Conservation (phyloP, 2,329 filamentous ascomycete genomes). For the Pseudogymnoascus sp. region DNA sequence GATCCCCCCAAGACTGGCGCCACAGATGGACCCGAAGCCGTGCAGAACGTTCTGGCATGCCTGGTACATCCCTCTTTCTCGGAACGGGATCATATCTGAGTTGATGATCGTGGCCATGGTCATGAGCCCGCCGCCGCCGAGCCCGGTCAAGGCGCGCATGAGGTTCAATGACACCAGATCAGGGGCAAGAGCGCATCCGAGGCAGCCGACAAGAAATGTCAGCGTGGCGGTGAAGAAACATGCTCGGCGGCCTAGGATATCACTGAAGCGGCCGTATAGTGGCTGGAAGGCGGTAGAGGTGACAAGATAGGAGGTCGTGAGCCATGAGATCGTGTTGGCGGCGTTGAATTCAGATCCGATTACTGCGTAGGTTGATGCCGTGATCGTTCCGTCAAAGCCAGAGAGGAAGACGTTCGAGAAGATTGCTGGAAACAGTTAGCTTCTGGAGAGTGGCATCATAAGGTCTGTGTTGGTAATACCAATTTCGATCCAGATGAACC, state of each 20-base stretch:
- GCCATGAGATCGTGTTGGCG: slow-evolving; percentile 66
- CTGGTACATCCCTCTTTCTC: slow-evolving; percentile 50
- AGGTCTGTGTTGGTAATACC: slow-evolving; percentile 27
- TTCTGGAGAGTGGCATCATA: background rate
- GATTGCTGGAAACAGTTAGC: slow-evolving; percentile 36
- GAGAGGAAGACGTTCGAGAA: slow-evolving; percentile 59
- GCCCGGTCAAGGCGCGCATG: slow-evolving; percentile 59
- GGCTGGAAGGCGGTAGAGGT: slow-evolving; percentile 67
- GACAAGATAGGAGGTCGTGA: slow-evolving; percentile 65
- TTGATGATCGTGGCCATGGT: slow-evolving; percentile 60
- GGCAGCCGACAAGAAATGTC: slow-evolving; percentile 54
- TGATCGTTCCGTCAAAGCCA: slow-evolving; percentile 66
- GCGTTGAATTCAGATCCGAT: slow-evolving; percentile 68
- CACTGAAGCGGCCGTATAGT: slow-evolving; percentile 62
- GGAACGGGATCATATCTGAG: slow-evolving; percentile 55
- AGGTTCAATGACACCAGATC: slow-evolving; percentile 53
- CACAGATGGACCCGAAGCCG: slow-evolving; percentile 54
- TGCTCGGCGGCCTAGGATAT: slow-evolving; percentile 56
- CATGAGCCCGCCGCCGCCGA: slow-evolving; percentile 61
- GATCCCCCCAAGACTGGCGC: slow-evolving; percentile 56
- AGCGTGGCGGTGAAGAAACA: slow-evolving; percentile 58
- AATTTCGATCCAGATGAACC: slow-evolving; percentile 51
- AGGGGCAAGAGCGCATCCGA: slow-evolving; percentile 55
- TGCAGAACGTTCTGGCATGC: slow-evolving; percentile 53
- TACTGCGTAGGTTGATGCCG: slow-evolving; percentile 64